Evolutionary conservation across 2,329 filamentous ascomycete genomes (phyloP).

Genomic region (Metarhizium guizhouense): DNA sequence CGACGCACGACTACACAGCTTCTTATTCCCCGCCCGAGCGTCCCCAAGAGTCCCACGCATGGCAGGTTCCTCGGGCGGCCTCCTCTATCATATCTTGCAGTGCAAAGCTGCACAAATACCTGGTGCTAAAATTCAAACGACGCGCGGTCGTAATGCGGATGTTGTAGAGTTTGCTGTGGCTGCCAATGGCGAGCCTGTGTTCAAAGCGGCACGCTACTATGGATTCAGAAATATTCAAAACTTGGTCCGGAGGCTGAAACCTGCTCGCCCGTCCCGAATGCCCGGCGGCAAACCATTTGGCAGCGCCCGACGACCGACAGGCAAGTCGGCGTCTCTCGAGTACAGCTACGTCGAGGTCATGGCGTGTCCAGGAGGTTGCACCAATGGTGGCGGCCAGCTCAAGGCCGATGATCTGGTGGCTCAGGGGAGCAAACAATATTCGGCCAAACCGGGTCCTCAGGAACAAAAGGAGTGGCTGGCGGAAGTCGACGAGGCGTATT

Average conservation of each 20-base stretch:
- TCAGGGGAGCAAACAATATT: slow-evolving; percentile 36
- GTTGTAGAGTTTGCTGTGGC: slow-evolving; percentile 77
- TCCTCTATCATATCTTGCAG: slow-evolving; percentile 75
- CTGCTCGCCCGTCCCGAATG: slow-evolving; percentile 66
- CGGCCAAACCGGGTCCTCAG: slow-evolving; percentile 55
- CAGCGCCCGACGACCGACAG: slow-evolving; percentile 42
- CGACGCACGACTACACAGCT: slow-evolving; percentile 58
- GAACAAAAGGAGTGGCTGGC: slow-evolving; percentile 83
- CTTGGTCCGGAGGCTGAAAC: slow-evolving; percentile 84
- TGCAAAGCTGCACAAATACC: slow-evolving; percentile 62
- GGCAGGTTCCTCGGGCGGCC: slow-evolving; percentile 80
- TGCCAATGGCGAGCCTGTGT: slow-evolving; percentile 46
- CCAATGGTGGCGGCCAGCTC: slow-evolving; percentile 93
- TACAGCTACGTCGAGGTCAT: slow-evolving; percentile 97
- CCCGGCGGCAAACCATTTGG: slow-evolving; percentile 61
- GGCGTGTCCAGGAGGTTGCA: slow-evolving; percentile 98
- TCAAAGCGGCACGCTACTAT: slow-evolving; percentile 86
- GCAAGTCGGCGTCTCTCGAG: slow-evolving; percentile 45
- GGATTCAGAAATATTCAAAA: slow-evolving; percentile 99
- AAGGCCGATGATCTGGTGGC: slow-evolving; percentile 73
- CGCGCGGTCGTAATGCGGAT: slow-evolving; percentile 78
- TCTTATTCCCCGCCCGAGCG: slow-evolving; percentile 57
- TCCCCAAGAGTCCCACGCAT: slow-evolving; percentile 37
- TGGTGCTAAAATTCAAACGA: slow-evolving; percentile 60
- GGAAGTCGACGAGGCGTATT: slow-evolving; percentile 83